phyloP scores from a whole-genome alignment of 768 basidiomycete genomes.

The Mycena vitilis region DNA sequence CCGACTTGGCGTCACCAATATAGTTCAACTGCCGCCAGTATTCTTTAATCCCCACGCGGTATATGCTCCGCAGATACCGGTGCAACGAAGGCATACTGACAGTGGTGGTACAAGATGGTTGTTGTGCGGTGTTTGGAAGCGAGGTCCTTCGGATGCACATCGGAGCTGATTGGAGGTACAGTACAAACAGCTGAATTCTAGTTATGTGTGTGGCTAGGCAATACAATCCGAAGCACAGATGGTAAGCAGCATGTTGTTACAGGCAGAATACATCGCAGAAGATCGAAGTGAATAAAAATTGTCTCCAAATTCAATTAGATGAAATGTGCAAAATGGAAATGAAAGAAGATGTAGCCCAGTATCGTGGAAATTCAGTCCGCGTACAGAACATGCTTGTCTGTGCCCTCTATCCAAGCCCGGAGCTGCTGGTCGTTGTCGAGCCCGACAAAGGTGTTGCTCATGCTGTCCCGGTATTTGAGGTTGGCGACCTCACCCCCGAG shows the following conservation, averaged over 20 bases:
- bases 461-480: constrained; percentile 82
- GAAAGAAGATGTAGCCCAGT: background rate
- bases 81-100: constrained; percentile 73
- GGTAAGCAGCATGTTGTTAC: constrained; percentile 31
- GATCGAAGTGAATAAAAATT: constrained; percentile 34
- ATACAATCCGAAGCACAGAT: constrained; percentile 17
- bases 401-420: constrained; percentile 77
- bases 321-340: constrained; percentile 22
- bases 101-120: constrained; percentile 12
- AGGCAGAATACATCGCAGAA: constrained; percentile 24
- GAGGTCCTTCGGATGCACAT: background rate
- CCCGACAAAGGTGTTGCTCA: constrained; percentile 71
- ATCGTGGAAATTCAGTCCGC: constrained; percentile 63
- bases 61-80: constrained; percentile 82
- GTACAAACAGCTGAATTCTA: constrained; percentile 22
- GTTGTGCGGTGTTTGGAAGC: constrained; percentile 21
- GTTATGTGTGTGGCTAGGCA: constrained; percentile 22
- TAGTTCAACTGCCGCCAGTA: constrained; percentile 95
- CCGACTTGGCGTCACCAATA: constrained; percentile 94
- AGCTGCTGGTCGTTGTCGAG: constrained; percentile 74
- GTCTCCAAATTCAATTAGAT: constrained; percentile 25
- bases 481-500: constrained; percentile 77
- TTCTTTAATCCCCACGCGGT: constrained; percentile 80
- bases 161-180: constrained; percentile 3
- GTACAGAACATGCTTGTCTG: constrained; percentile 87